Base-by-base conservation (phyloP, 2,329 filamentous ascomycete species). In the Akanthomyces muscarius region DNA sequence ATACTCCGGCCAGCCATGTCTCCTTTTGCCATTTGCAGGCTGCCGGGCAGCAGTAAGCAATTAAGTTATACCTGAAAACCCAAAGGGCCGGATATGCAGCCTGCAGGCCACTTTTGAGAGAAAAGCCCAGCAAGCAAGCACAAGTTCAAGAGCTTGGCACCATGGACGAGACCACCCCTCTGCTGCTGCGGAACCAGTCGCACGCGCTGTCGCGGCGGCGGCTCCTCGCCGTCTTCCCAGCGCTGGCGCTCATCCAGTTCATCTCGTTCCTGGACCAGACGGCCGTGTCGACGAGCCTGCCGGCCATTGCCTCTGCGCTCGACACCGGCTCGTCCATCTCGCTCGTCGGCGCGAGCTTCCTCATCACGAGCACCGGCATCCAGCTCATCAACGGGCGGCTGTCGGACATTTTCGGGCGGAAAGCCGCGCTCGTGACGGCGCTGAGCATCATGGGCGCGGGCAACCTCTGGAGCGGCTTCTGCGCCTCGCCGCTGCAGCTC, bases 241-340 rank as follows among this genome's bases (percentile, higher is more conserved):
- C 55, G 5, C 44, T 58, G 7, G 55, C 55, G 7, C 55, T 58
- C 11, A 58, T 58, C 30, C 55, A 58, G n/a, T 58, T 58, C 44
- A 58, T 28, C 30, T 58, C 55, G n/a, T 58, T 58, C n/a, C 55
- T 58, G n/a, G 55, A 58, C 55, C 55, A 58, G 55, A 58, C 55
- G 28, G 55, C 55, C 55, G 13, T 58, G 2, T 58, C 55, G 13
- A 58, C 55, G n/a, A 58, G 55, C 44, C 30, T 58, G 44, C 55
- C 55, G 4, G 55, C 55, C 11, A 58, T 58, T 21, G 55, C 55
- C n/a, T 33, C 55, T 2, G 55, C 55, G 14, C 55, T 58, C 13
- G 55, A 58, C 55, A 41, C 55, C 28, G 55, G 55, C 44, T 44
- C 55, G 16, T 58, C 55, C 55, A 58, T 58, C 30, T 58, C 55